Evolutionary conservation across 2,329 filamentous ascomycete genomes (phyloP).

Genomic region (Pyrenochaeta sp.): DNA sequence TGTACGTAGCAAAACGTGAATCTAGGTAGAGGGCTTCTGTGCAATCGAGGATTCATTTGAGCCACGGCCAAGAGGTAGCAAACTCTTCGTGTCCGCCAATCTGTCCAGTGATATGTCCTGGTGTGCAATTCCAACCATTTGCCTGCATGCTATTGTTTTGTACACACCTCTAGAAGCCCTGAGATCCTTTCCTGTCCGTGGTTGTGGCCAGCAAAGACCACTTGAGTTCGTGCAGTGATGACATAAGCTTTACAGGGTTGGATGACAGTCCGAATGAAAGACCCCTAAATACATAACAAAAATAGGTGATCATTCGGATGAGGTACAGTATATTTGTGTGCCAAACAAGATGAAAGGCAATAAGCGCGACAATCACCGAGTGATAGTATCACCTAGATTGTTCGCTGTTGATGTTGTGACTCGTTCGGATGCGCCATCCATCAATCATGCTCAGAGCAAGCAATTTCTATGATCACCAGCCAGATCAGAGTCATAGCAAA

Average conservation of each 20-base stretch:
- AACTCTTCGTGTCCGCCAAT: slow-evolving; percentile 5
- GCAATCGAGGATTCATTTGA: neutral
- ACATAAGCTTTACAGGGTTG: slow-evolving; percentile 9
- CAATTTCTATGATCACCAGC: neutral
- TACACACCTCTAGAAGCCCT: no score
- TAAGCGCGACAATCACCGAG: slow-evolving; percentile 14
- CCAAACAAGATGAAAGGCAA: slow-evolving; percentile 1
- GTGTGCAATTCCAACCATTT: no score
- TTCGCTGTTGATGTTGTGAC: slow-evolving; percentile 20
- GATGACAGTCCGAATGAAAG: slow-evolving; percentile 21
- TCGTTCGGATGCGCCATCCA: neutral
- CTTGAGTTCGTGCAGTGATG: neutral
- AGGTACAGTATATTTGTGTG: neutral
- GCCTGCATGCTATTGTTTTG: no score
- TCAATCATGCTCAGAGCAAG: neutral
- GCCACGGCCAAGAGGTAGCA: slow-evolving; percentile 18
- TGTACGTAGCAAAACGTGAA: neutral
- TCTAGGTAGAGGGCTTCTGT: neutral
- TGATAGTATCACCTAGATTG: slow-evolving; percentile 11
- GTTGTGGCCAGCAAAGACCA: neutral
- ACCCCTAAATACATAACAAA: slow-evolving; percentile 13
- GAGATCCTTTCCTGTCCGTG: slow-evolving; percentile 2
- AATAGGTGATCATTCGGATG: slow-evolving; percentile 3
- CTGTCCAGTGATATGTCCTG: slow-evolving; percentile 1
- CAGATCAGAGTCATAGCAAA: neutral